phyloP scores from a whole-genome alignment of 2,329 filamentous ascomycete genomes.

The Apiospora marii region DNA sequence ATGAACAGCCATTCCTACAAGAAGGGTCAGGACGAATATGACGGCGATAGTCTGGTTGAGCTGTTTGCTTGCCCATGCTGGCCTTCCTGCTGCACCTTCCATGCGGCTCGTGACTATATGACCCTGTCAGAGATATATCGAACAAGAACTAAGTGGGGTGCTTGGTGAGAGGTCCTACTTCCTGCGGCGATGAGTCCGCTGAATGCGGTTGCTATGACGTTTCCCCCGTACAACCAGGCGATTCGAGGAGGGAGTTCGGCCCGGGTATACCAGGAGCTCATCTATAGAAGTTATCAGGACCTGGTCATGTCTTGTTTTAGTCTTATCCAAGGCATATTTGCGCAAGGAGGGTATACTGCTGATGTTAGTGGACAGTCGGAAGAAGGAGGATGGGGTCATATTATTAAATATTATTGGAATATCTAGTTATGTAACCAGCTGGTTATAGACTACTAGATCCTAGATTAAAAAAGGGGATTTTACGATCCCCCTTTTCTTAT shows the following conservation, averaged over 20 bases:
- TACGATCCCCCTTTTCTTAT: no score
- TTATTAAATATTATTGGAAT: no score
- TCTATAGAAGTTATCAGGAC: background rate
- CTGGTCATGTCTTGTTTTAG: background rate
- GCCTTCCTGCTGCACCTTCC: background rate
- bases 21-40: background rate
- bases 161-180: conserved; percentile 22
- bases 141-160: no score
- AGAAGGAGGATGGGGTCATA: no score
- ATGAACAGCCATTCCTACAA: conserved; percentile 39
- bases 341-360: background rate
- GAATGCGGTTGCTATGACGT: conserved; percentile 48
- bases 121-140: background rate
- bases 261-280: conserved; percentile 2
- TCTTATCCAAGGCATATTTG: no score
- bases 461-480: no score
- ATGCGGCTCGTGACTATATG: background rate
- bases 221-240: conserved; percentile 50
- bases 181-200: conserved; percentile 49
- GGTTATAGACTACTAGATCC: no score
- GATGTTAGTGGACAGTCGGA: background rate
- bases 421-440: no score
- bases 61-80: background rate
- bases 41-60: background rate
- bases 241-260: conserved; percentile 46